Evolutionary conservation across 1,139 yeast genomes (phyloP).

Genomic region (Protomyces arabidopsidicola): DNA sequence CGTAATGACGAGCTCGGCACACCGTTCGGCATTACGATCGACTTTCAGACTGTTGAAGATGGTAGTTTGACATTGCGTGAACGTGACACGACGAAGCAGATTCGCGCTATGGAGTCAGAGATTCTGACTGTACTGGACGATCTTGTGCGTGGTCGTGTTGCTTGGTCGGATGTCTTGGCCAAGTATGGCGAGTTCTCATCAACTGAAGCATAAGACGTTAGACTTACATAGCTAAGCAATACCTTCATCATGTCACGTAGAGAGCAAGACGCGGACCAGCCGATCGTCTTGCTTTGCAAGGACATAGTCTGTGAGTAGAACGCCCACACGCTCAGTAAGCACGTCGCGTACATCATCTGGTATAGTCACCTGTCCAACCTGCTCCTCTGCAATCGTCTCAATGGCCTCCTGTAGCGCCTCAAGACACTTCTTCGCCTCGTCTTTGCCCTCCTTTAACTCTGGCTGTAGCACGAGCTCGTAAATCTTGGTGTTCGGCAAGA

Average conservation of each 20-base stretch:
- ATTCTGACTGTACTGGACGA: conserved; percentile 70
- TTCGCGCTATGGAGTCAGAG: conserved; percentile 80
- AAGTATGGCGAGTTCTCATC: conserved; percentile 30
- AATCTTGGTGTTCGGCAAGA: conserved; percentile 75
- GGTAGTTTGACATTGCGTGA: conserved; percentile 84
- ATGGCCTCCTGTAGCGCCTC: conserved; percentile 24
- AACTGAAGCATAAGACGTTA: neutral
- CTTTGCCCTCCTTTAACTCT: conserved; percentile 30
- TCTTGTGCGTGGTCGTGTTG: conserved; percentile 17
- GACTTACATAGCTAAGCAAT: neutral
- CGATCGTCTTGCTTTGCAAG: conserved; percentile 7
- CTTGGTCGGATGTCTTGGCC: conserved; percentile 28
- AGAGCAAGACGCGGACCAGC: conserved; percentile 8
- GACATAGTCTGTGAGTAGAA: conserved; percentile 15
- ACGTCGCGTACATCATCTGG: conserved; percentile 1
- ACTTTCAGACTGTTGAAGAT: conserved; percentile 88
- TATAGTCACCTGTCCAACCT: neutral
- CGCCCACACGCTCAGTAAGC: conserved; percentile 11
- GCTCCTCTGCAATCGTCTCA: conserved; percentile 2
- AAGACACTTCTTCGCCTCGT: conserved; percentile 28
- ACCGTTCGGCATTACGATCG: conserved; percentile 97
- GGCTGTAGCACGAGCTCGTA: conserved; percentile 61
- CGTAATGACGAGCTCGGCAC: conserved; percentile 99
- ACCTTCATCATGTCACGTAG: neutral
- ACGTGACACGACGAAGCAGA: conserved; percentile 95